These are phyloP conservation scores for Yarrowia alimentaria DNA, from an alignment of 805 yeast species.

Conservation along the genomic window DNA sequence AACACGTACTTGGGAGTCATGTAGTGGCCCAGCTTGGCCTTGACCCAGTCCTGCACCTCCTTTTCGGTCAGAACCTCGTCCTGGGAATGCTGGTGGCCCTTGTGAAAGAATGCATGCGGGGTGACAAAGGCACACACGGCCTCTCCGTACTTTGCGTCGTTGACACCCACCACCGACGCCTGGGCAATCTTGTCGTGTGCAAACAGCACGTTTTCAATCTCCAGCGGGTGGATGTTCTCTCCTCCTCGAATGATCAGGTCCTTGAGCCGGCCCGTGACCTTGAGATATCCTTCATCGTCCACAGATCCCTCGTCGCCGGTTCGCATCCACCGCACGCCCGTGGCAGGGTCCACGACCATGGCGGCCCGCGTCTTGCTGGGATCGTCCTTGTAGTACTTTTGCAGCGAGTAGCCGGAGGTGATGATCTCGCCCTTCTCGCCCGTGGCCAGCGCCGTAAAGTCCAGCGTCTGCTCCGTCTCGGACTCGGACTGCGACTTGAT, in stretches of 20 bases:
- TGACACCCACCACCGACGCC: constrained; percentile 38
- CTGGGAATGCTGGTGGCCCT: constrained; percentile 27
- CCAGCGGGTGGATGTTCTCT: constrained; percentile 39
- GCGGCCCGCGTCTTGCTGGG: constrained; percentile 35
- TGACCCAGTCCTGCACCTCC: constrained; percentile 33
- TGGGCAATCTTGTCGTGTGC: constrained; percentile 35
- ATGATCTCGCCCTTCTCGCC: constrained; percentile 36
- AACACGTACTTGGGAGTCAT: constrained; percentile 37
- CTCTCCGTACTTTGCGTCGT: constrained; percentile 38
- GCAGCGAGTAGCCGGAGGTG: constrained; percentile 37
- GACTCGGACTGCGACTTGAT: constrained; percentile 28
- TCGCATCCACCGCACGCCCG: constrained; percentile 37
- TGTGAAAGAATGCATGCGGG: constrained; percentile 26
- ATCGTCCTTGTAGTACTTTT: constrained; percentile 35
- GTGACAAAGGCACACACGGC: constrained; percentile 37
- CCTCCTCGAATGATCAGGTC: constrained; percentile 40
- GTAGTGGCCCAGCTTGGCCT: constrained; percentile 35
- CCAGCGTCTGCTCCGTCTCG: too few relatives aligned
- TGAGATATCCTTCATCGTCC: constrained; percentile 36
- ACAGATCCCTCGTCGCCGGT: constrained; percentile 39
- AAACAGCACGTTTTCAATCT: constrained; percentile 37
- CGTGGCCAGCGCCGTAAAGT: constrained; percentile 33
- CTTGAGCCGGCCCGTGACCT: constrained; percentile 39
- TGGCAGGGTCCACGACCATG: constrained; percentile 32
- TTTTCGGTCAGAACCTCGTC: constrained; percentile 27